Percentiles rank a stretch among this genome's conserved stretches.
Conservation (phyloP, 2,329 filamentous ascomycete genomes). For the Gaeumannomyces sp. region DNA sequence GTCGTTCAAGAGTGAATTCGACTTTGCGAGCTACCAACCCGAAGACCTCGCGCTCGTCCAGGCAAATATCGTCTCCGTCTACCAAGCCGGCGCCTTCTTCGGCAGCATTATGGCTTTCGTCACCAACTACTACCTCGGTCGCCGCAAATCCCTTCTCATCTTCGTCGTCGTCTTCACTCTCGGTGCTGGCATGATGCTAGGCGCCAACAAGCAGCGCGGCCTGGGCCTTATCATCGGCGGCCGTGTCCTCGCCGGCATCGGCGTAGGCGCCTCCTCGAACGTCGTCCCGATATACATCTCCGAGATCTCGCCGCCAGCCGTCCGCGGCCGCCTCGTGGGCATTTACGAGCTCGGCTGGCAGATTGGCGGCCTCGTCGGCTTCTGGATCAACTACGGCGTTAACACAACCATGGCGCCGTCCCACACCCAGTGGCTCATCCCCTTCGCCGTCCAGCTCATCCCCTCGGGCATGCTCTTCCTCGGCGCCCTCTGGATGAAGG, state of each 20-base stretch:
- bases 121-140: slow-evolving; percentile 60
- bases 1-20: slow-evolving; percentile 65
- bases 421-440: slow-evolving; percentile 56
- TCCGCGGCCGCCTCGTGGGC: slow-evolving; percentile 58
- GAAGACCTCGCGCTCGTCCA: slow-evolving; percentile 52
- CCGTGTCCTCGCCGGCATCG: slow-evolving; percentile 57
- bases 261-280: slow-evolving; percentile 57
- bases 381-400: slow-evolving; percentile 62
- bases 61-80: slow-evolving; percentile 73
- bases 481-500: slow-evolving; percentile 53
- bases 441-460: slow-evolving; percentile 61
- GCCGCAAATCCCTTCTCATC: slow-evolving; percentile 56
- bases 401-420: slow-evolving; percentile 40
- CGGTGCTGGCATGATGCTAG: slow-evolving; percentile 68
- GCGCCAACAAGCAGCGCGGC: slow-evolving; percentile 53
- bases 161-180: slow-evolving; percentile 60
- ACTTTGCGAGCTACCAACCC: slow-evolving; percentile 44
- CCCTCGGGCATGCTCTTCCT: slow-evolving; percentile 57
- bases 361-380: slow-evolving; percentile 56
- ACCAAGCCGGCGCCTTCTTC: slow-evolving; percentile 80
- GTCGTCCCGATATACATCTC: slow-evolving; percentile 59
- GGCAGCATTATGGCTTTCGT: slow-evolving; percentile 65
- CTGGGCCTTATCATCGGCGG: slow-evolving; percentile 59
- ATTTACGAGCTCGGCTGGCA: slow-evolving; percentile 64
- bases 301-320: slow-evolving; percentile 54